Evolutionary conservation across 2,329 filamentous ascomycete genomes (phyloP), one percentile per base, ranked within the genome.

Genomic region (Lachnellula cervina): DNA sequence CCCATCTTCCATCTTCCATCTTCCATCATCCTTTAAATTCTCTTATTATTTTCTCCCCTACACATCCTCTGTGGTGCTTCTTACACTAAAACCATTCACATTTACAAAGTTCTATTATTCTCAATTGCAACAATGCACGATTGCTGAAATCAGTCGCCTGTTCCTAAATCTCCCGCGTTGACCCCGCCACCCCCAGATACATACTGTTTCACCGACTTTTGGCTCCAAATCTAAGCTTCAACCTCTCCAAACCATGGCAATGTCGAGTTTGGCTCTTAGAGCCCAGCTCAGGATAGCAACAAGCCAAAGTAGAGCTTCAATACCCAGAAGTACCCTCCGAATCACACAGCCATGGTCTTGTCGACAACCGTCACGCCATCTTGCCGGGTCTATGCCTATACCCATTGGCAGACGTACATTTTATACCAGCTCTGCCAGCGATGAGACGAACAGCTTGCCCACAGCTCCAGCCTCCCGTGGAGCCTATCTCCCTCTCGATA

Each of bases 401-500:
- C 40, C 60, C 50, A 61, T 62, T 61, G 59, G 52, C 28, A 55
- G 55, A 59, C 63, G 68, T 42, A 63, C 66, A 16, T 72, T 66
- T 53, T 70, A 70, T 52, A 64, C 63, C 28, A 70, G 64, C 59
- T 66, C 68, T 51, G 60, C 61, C 21, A 62, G 55, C 13, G 68
- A 69, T 59, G 62, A 64, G 38, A 54, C 62, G 3, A 66, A 64
- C 49, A 63, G 49, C 13, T 35, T 55, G 14, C 58, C 58, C 35
- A 51, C 57, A 34, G 52, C 51, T 23, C 58, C 59, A 16, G 57
- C 52, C 23, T 64, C 63, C 3, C 59, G 66, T 46, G 71, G 76
- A 54, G 60, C 73, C 44, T 74, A 76, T 60, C 73, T 74, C 38
- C 76, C 77, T 47, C 70, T 79, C 44, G 77, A 80, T 68, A 77